These are phyloP conservation scores for Deinandra increscens DNA, from an alignment of 129 eudicot species.

Conservation along the genomic window DNA sequence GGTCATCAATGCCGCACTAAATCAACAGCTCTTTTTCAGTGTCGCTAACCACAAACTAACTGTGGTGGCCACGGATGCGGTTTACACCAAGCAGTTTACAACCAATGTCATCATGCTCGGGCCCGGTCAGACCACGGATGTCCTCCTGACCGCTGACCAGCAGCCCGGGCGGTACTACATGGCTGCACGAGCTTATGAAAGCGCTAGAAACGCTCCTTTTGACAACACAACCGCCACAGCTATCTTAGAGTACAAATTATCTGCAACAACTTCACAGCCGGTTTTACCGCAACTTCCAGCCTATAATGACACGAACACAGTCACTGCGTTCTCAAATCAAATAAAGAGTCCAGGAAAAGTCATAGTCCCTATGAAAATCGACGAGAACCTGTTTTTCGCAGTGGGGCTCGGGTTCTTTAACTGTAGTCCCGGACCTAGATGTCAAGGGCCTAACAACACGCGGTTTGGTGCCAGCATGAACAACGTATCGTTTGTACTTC, in stretches of 20 bases:
- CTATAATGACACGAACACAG: conserved; percentile 70
- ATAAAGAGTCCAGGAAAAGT: conserved; percentile 48
- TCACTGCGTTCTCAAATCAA: conserved; percentile 47
- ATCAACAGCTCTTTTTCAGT: conserved; percentile 83
- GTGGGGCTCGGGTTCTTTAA: conserved; percentile 61
- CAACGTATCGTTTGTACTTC: conserved; percentile 67
- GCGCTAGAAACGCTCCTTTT: conserved; percentile 54
- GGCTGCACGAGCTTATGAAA: conserved; percentile 84
- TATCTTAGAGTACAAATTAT: conserved; percentile 59
- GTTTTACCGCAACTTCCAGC: conserved; percentile 62
- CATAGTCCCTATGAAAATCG: conserved; percentile 51
- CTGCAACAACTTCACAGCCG: conserved; percentile 49
- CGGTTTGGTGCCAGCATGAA: conserved; percentile 85
- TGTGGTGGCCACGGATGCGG: conserved; percentile 71
- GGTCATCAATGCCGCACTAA: conserved; percentile 85
- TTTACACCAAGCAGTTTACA: conserved; percentile 63
- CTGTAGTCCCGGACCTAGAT: conserved; percentile 61
- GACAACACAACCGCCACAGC: conserved; percentile 88
- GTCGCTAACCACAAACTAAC: conserved; percentile 77
- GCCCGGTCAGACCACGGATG: conserved; percentile 88
- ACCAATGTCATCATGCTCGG: conserved; percentile 66
- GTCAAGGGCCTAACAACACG: conserved; percentile 80
- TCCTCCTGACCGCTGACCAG: conserved; percentile 74
- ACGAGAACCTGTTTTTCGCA: conserved; percentile 52
- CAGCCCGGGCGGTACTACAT: conserved; percentile 71